Evolutionary conservation across 768 basidiomycete genomes (phyloP).

Genomic region (Kwoniella pini): DNA sequence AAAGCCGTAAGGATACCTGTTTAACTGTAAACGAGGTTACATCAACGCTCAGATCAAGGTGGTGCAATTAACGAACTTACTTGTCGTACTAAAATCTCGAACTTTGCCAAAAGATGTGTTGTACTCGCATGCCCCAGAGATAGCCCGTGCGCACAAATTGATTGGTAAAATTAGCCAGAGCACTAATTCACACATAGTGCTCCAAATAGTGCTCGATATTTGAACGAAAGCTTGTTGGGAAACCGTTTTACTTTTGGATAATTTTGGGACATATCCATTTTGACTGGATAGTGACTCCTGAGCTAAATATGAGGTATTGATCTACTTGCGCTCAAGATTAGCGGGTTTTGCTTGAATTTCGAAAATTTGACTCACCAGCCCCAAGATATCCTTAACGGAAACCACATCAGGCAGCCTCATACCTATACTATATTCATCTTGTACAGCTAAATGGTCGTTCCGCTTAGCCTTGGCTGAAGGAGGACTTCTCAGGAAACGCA

Average conservation of each 20-base stretch:
- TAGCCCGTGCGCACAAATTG: constrained; percentile 5
- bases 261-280: no score
- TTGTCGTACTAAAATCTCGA: constrained; percentile 1
- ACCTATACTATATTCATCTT: constrained; percentile 20
- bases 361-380: background rate
- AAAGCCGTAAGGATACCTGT: constrained; percentile 64
- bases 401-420: no score
- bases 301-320: constrained; percentile 3
- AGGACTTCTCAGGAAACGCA: constrained; percentile 68
- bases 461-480: constrained; percentile 34
- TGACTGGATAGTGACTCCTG: background rate
- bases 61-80: no score
- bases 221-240: no score
- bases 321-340: background rate
- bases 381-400: no score
- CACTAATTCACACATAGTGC: no score
- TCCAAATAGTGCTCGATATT: no score
- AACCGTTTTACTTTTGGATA: no score
- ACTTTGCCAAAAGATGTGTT: background rate
- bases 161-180: no score
- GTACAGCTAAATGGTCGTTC: constrained; percentile 12
- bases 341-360: no score
- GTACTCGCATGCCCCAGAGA: background rate
- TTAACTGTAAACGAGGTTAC: constrained; percentile 57
- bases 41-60: no score